Conservation (phyloP, 495 filamentous ascomycete genomes). For the Cudoniella acicularis region DNA sequence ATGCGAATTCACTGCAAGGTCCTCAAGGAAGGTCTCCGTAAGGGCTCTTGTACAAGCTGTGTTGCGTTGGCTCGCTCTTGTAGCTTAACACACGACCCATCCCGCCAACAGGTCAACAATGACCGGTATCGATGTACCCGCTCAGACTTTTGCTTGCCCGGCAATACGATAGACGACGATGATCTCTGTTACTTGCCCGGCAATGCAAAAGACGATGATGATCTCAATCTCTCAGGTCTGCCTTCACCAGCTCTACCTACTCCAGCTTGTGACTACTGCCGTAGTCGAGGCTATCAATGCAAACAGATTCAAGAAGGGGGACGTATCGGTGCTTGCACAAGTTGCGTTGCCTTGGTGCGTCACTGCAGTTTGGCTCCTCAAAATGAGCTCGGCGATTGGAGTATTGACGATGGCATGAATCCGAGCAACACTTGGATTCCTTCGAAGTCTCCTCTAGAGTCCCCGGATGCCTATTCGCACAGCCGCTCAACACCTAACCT, state of each 20-base stretch:
- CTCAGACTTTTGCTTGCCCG: constrained; percentile 49
- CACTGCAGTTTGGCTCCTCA: constrained; percentile 60
- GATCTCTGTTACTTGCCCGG: constrained; percentile 46
- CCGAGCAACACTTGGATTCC: not conserved
- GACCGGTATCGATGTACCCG: constrained; percentile 13
- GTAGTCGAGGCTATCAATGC: constrained; percentile 65
- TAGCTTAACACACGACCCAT: constrained; percentile 44
- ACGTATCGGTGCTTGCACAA: constrained; percentile 63
- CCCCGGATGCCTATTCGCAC: not conserved
- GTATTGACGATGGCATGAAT: not conserved
- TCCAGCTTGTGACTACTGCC: constrained; percentile 71
- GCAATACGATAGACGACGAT: constrained; percentile 35
- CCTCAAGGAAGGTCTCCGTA: constrained; percentile 62
- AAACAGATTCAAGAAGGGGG: constrained; percentile 60
- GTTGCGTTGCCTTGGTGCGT: constrained; percentile 68
- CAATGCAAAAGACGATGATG: constrained; percentile 34
- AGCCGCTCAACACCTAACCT: constrained; percentile 12
- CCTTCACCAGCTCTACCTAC: not conserved
- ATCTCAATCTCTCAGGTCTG: not conserved
- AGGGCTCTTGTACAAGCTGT: constrained; percentile 72
- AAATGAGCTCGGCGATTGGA: not conserved
- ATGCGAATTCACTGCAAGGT: constrained; percentile 73
- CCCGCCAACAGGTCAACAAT: constrained; percentile 33
- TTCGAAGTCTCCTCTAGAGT: not conserved
- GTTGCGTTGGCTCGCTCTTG: constrained; percentile 62